Evolutionary conservation across 2,329 filamentous ascomycete genomes (phyloP), one percentile per base, ranked within the genome.

Genomic region (Xylariaceae sp.): DNA sequence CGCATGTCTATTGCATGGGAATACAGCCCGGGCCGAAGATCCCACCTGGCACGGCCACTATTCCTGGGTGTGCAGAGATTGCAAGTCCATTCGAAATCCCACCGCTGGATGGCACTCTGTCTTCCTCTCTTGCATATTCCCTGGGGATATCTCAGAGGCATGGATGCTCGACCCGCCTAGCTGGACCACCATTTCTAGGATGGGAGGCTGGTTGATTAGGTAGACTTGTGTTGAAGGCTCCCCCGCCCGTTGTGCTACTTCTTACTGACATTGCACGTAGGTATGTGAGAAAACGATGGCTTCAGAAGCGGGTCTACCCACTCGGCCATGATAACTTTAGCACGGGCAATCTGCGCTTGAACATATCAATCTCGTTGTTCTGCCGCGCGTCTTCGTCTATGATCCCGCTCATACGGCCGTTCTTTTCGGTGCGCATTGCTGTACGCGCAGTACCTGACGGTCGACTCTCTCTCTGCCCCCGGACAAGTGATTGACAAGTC

Each of bases 251-350:
- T n/a, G n/a, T n/a, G n/a, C n/a, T n/a, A n/a, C n/a, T n/a, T n/a
- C n/a, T n/a, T n/a, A n/a, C n/a, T n/a, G n/a, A n/a, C n/a, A n/a
- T n/a, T n/a, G n/a, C n/a, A n/a, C n/a, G n/a, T n/a, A n/a, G n/a
- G n/a, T n/a, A n/a, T n/a, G n/a, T n/a, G n/a, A n/a, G 3, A 59
- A 60, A 62, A 62, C 32, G 55, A 50, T 7, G 53, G 40, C 23
- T 55, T 46, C 1, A 61, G 52, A 14, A 66, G 30, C 4, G 64
- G 9, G 1, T 54, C 50, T 4, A 60, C 61, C 39, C 56, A 51
- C 27, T 65, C 62, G 4, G 54, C 47, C 56, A 67, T 62, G 40
- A 66, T 48, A 31, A 55, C 51, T 39, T 66, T 61, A 3, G 59
- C 54, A 5, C 51, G 50, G 4, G 41, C 42, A 31, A 66, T 63